Base-by-base conservation (phyloP, 73 alveolate species). In the Paraurostyla sp. region DNA sequence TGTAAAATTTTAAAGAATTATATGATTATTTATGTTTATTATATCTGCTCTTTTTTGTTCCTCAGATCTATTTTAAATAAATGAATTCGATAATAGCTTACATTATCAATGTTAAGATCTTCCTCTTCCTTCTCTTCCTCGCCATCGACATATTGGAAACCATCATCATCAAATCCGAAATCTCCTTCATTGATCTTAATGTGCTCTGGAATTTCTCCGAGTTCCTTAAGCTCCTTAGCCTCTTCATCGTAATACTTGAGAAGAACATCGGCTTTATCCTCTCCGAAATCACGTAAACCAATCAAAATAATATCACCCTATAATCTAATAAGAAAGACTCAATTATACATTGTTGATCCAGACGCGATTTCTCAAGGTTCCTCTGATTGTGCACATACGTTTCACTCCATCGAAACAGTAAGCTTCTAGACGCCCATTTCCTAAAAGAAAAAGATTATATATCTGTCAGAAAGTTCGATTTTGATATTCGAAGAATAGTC, bases 341-440 rank as follows among this genome's bases (percentile, higher is more conserved):
- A 11, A 45, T 11, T 45, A 11, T 52, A 52, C 69, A 68, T 88
- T 94, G 60, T 95, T 95, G 46, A 98, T 96, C 99, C 99, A 98
- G 56, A 96, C 98, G 92, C 98, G 93, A 50, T 96, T 92, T 89
- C 97, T 94, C 95, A 97, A 88, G 78, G 95, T 97, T 4, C 99
- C 99, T 90, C 99, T 82, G 52, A 98, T 94, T 36, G 94, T 97
- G 82, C 99, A 98, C 65, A 96, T 85, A 71, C 99, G 96, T 63
- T 96, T 95, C 88, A 88, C 91, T 9, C 99, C 98, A 60, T 97
- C 99, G 75, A 95, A 92, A 80, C 99, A 98, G 63, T 82, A 80
- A 56, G 97, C 96, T 75, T 97, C 98, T 43, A 98, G 89, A 58
- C 99, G 97, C 22, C 99, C 99, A 90, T 94, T 97, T 56, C 99